Evolutionary conservation across 2,329 filamentous ascomycete genomes (phyloP).

Genomic region (Escovopsis sp.): DNA sequence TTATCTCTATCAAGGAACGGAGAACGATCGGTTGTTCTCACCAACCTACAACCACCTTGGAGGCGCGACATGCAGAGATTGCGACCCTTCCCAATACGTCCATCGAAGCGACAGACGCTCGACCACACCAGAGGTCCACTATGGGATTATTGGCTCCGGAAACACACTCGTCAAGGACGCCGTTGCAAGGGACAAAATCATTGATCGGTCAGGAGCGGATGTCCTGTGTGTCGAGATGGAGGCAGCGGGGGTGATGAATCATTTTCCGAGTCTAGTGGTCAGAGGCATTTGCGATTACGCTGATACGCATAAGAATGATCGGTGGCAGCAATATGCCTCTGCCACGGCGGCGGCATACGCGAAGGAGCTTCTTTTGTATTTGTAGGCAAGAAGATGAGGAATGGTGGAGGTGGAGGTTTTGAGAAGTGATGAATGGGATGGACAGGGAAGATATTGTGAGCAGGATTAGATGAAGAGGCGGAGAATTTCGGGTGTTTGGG

Average conservation of each 20-base stretch:
- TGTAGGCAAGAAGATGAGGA: too few relatives aligned
- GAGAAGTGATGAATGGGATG: too few relatives aligned
- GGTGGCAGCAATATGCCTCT: constrained; percentile 21
- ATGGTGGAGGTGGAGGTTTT: too few relatives aligned
- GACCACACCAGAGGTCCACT: neutral
- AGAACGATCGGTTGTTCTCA: too few relatives aligned
- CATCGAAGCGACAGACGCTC: neutral
- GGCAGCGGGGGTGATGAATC: constrained; percentile 6
- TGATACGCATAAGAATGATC: constrained; percentile 23
- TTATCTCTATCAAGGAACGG: too few relatives aligned
- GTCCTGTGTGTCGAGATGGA: constrained; percentile 13
- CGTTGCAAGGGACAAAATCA: constrained; percentile 13
- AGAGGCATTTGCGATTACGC: constrained; percentile 24
- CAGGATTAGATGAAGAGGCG: too few relatives aligned
- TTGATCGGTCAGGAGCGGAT: constrained; percentile 2
- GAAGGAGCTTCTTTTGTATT: constrained; percentile 5
- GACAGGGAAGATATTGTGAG: too few relatives aligned
- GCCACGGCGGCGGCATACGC: constrained; percentile 16
- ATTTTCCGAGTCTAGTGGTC: constrained; percentile 19
- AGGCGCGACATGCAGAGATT: neutral
- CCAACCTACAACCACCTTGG: too few relatives aligned
- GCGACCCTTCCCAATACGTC: too few relatives aligned
- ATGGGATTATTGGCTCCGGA: constrained; percentile 10
- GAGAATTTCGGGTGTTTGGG: too few relatives aligned
- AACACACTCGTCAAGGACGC: constrained; percentile 22